A percentile compares a stretch with the other conserved stretches of the same genome.
These are phyloP conservation scores for Kwoniella heveanensis DNA, from an alignment of 768 basidiomycete species.

Conservation along the genomic window DNA sequence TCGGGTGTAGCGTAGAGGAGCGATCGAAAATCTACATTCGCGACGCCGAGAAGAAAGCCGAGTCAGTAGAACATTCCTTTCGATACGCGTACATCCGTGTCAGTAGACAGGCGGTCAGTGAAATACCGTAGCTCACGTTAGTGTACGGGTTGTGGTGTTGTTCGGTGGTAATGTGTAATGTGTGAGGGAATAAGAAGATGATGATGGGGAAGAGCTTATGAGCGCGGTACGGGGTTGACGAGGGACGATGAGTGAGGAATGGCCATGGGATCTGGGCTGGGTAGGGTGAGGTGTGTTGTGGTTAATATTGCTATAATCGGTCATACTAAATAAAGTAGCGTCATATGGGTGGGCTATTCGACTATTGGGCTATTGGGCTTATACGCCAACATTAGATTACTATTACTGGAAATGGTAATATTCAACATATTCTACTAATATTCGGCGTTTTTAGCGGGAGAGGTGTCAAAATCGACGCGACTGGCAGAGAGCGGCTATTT, in stretches of 20 bases:
- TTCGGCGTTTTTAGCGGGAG: slow-evolving; percentile 6
- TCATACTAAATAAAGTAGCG: too few relatives aligned
- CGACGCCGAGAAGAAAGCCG: not conserved
- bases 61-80: not conserved
- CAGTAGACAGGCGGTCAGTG: too few relatives aligned
- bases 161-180: too few relatives aligned
- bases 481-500: not conserved
- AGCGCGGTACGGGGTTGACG: too few relatives aligned
- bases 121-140: slow-evolving; percentile 11
- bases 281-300: not conserved
- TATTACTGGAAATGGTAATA: slow-evolving; percentile 16
- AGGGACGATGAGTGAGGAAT: too few relatives aligned
- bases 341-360: too few relatives aligned
- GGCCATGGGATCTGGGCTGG: not conserved
- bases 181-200: not conserved
- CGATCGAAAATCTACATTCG: not conserved
- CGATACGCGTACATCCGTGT: too few relatives aligned
- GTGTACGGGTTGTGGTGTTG: slow-evolving; percentile 10
- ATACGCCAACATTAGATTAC: too few relatives aligned
- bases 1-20: slow-evolving; percentile 1
- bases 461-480: not conserved
- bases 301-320: not conserved
- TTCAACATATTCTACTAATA: slow-evolving; percentile 2
- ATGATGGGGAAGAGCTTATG: not conserved
- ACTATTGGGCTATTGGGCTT: too few relatives aligned